Evolutionary conservation across 768 basidiomycete species (phyloP), one percentile per base, ranked within the genome.

Genomic region (Sutorius australiensis): DNA sequence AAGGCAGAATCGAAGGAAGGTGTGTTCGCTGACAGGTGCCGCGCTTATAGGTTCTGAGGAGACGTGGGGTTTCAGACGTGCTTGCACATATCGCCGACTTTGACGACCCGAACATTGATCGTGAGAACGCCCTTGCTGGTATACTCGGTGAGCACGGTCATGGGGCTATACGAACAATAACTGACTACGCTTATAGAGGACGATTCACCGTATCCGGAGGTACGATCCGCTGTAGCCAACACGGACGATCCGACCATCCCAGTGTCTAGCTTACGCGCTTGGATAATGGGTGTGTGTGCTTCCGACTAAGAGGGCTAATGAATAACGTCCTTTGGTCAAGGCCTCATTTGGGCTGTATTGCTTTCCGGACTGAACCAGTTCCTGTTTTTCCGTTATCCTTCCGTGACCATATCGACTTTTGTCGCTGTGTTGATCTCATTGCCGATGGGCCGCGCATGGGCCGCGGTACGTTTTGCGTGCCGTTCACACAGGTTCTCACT

Each of bases 161-260:
- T 21, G 5, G 16, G n/a, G 16, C 3, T 3, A 28, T 12, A 33
- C 27, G 12, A 14, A 41, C 17, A 31, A 3, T 8, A 3, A 75
- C 69, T 61, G 16, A 53, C 9, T 36, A 12, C 13, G 5, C 39
- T 16, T 28, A 7, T 49, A 75, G 79, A 79, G 63, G 86, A 91
- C 58, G 90, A 92, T 65, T 90, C 88, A 3, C 90, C 90, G 5
- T 92, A 92, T 64, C 87, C 87, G 6, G 90, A 92, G 66, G 88
- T 89, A 12, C 81, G 87, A 41, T 82, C 85, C 8, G 86, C 87
- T 7, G 87, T 89, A 9, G 80, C 84, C 17, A 87, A 86, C 66
- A 82, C 79, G 31, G 87, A 89, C 61, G 87, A 89, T 63, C 78
- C 78, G 5, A 68, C 69, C 33, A 86, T 87, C 72, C 85, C 85